Conservation (phyloP, 1,139 yeast species). For the Blastobotrys arbuscula region DNA sequence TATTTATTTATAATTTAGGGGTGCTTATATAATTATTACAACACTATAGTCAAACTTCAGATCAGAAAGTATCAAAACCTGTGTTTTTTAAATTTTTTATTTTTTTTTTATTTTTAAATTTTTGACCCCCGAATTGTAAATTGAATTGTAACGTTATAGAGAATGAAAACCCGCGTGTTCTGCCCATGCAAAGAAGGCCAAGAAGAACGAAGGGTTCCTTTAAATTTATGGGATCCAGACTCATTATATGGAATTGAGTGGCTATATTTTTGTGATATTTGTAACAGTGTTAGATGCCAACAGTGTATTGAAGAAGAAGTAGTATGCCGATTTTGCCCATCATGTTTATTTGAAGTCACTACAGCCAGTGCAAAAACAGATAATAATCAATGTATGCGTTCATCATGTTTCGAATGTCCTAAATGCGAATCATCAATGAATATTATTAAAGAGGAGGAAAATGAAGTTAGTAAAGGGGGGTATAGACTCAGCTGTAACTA, state of each 20-base stretch:
- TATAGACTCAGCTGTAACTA: conserved; percentile 22
- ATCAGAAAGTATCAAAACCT: no score
- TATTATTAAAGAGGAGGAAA: conserved; percentile 10
- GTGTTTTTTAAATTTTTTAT: no score
- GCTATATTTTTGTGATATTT: conserved; percentile 27
- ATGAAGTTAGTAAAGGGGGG: conserved; percentile 6
- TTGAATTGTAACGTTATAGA: no score
- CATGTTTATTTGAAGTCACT: conserved; percentile 28
- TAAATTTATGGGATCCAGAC: conserved; percentile 13
- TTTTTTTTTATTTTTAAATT: no score
- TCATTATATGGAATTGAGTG: conserved; percentile 19
- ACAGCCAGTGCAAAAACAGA: conserved; percentile 22
- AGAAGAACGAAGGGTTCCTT: conserved; percentile 6
- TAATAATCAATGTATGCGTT: conserved; percentile 26
- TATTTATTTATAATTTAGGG: background rate
- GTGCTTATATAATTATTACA: no score
- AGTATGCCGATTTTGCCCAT: conserved; percentile 27
- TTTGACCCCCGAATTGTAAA: no score
- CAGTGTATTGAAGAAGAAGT: conserved; percentile 28
- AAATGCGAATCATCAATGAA: conserved; percentile 19
- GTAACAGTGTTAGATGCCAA: conserved; percentile 25
- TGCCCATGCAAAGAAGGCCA: conserved; percentile 14
- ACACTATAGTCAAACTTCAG: no score
- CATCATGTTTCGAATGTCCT: conserved; percentile 29
- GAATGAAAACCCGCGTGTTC: conserved; percentile 6